Evolutionary conservation across 257 asterid species (phyloP), one percentile per base, ranked within the genome.

Genomic region (Galeopsis tetrahit): DNA sequence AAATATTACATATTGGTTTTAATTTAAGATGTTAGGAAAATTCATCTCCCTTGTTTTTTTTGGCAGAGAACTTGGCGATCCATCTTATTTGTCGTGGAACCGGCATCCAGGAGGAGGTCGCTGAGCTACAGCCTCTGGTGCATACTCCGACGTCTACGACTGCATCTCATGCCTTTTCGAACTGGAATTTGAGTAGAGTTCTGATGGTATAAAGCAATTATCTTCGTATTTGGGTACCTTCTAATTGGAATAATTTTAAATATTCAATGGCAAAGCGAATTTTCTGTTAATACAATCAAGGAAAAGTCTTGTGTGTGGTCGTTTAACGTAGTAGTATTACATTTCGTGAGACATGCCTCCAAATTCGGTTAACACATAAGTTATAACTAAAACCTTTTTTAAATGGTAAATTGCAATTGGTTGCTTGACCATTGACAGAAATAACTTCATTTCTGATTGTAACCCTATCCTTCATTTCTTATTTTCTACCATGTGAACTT

Each of bases 1-100:
- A n/a, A n/a, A n/a, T n/a, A n/a, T n/a, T n/a, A n/a, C n/a, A n/a
- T n/a, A 0, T 21, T 21, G 0, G 5, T 38, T 38, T 38, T 38
- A 38, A 5, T 38, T 38, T 38, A 38, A 38, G 43, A 6, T 38
- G 43, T 5, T 5, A 11, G 21, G 55, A 4, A 49, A 5, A 7
- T 7, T 14, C 34, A 55, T 17, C 5, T 14, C 15, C 5, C 2
- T 10, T 11, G 2, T 35, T 34, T 2, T 35, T 60, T 78, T 40
- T 78, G 44, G 53, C 68, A 89, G 98, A 92, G 90, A 82, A 82
- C 96, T 90, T 62, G 98, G 96, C 60, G 98, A 92, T 84, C 96
- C 98, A 28, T 79, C 98, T 2, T 89, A 92, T 77, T 64, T 92
- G 76, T 92, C 98, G 0, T 92, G 96, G 98, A 92, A 90, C 78